Evolutionary conservation across 2,329 filamentous ascomycete species (phyloP), one percentile per base, ranked within the genome.

Genomic region (Penicillium sclerotigenum): DNA sequence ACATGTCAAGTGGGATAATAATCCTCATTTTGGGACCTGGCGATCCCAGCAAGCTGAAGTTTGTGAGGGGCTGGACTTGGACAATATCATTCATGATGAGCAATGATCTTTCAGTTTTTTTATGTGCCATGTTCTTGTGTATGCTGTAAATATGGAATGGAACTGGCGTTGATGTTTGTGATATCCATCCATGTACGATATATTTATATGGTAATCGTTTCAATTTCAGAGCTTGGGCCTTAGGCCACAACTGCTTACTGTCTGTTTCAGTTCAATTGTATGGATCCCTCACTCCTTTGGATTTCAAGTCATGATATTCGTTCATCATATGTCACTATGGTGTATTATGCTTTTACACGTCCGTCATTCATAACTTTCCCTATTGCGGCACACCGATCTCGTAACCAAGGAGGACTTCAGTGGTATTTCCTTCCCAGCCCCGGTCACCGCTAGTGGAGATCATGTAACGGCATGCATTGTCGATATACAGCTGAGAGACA

Each of bases 321-420:
- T 56, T 20, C 24, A 56, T 53, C 31, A 56, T 43, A 7, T 29
- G 22, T 36, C 29, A 42, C 22, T 28, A 43, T 48, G 24, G 16
- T 47, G 29, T n/a, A 43, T 52, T 43, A 34, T 40, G 29, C 26
- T 20, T 45, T 40, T 13, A 13, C 24, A 7, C 24, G 9, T 43
- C 16, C 41, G 18, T 24, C 9, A 10, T 28, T 22, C 10, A 41
- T 34, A 18, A 7, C 4, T 28, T 24, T 22, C 13, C 14, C 29
- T 51, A 70, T 34, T 64, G 64, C 41, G 72, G 71, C 50, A 83
- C 78, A 10, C 77, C 79, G 64, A 99, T 96, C 76, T 99, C 94
- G 73, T 99, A 99, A 16, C 94, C 94, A 52, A 99, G 84, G 58
- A 99, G 73, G 0, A 94, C 91, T 76, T 99, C 94, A 0, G 94